Evolutionary conservation across 2,329 filamentous ascomycete genomes (phyloP), one percentile per base, ranked within the genome.

Genomic region (Sordariomycetes sp.): DNA sequence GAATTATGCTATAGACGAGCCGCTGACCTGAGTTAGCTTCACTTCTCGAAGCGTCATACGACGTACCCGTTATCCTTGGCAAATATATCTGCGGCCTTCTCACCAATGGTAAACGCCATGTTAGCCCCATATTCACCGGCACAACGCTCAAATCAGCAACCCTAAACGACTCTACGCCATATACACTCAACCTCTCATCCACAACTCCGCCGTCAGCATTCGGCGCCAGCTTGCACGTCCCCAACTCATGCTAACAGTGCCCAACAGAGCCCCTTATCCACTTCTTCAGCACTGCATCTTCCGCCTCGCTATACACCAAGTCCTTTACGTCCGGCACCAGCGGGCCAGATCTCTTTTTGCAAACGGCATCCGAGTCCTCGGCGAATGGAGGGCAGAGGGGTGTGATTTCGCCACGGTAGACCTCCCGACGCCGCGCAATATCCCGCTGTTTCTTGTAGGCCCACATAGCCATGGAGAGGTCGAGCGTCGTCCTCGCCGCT

Each of bases 361-460:
- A 62, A 0, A 68, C 68, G 0, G 75, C 76, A 13, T 69, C 65
- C 0, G 73, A 76, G 0, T 63, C 67, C 1, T 67, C 59, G 0
- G 71, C 63, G 62, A 79, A 80, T 13, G 65, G 63, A 1, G 77
- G 77, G 56, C 78, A 75, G 0, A 70, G 66, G 5, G 65, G 60
- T 3, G 69, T 65, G 2, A 75, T 42, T 62, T 79, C 73, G 62
- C 80, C 72, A 59, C 74, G 65, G 66, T 79, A 85, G 62, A 77
- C 73, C 1, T 72, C 66, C 62, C 81, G 79, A 5, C 81, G 77
- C 2, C 82, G 76, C 53, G 76, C 72, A 57, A 86, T 77, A 64
- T 85, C 82, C 1, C 84, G 79, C n/a, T 75, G 73, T 62, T 77
- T 79, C 67, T 87, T 87, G 70, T 87, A 87, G 0, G 72, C 76